Evolutionary conservation across 768 basidiomycete genomes (phyloP).

Genomic region (Mycena alexandri): DNA sequence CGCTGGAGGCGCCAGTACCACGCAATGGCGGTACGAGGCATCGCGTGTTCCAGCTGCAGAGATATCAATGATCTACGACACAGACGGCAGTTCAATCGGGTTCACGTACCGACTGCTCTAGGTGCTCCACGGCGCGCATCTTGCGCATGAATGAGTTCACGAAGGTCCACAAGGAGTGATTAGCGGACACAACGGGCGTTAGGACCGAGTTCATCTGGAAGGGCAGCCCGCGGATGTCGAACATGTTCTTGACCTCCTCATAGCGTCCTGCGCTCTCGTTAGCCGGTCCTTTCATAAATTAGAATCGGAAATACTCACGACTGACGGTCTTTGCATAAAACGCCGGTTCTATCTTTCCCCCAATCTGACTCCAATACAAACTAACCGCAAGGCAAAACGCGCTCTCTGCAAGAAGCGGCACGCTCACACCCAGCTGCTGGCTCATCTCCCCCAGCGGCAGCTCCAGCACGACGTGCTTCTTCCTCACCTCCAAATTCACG

Average conservation of each 20-base stretch:
- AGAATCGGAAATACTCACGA: constrained; percentile 4
- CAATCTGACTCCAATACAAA: constrained; percentile 30
- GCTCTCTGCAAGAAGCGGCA: constrained; percentile 21
- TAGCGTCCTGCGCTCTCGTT: constrained; percentile 8
- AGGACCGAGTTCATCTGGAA: constrained; percentile 18
- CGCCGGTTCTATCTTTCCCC: constrained; percentile 19
- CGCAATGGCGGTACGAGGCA: constrained; percentile 12
- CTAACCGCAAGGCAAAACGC: constrained; percentile 23
- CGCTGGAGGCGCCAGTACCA: constrained; percentile 17
- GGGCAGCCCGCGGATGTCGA: constrained; percentile 20
- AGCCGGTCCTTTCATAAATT: background rate
- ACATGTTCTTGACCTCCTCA: constrained; percentile 20
- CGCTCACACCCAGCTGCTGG: constrained; percentile 16
- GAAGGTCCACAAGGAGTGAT: constrained; percentile 25
- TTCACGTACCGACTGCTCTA: constrained; percentile 19
- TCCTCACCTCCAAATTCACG: background rate
- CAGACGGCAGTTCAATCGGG: too few species aligned
- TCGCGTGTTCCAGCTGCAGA: constrained; percentile 8
- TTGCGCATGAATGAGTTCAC: constrained; percentile 16
- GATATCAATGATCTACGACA: background rate
- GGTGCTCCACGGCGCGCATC: constrained; percentile 13
- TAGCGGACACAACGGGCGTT: constrained; percentile 12
- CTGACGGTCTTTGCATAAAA: constrained; percentile 16
- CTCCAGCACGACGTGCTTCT: constrained; percentile 13
- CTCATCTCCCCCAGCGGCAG: constrained; percentile 25